phyloP scores from a whole-genome alignment of 2,329 filamentous ascomycete species.

The Clonostachys rhizophaga region DNA sequence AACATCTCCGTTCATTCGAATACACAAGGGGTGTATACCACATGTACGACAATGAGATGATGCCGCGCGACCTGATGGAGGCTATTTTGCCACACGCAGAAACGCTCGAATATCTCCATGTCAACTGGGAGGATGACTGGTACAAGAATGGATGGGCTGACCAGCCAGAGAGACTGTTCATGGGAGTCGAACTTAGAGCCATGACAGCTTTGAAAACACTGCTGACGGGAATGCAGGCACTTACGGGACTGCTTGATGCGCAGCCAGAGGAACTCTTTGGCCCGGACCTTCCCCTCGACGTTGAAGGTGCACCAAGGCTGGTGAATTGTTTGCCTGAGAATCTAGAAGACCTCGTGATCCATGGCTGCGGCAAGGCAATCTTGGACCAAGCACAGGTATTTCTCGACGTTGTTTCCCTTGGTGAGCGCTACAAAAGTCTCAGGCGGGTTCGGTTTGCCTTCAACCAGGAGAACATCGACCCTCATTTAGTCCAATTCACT shows the following conservation, averaged over 20 bases:
- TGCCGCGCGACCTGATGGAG: constrained; percentile 3
- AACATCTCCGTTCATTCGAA: neutral
- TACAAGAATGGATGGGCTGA: neutral
- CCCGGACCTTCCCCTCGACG: neutral
- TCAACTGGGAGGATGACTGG: constrained; percentile 5
- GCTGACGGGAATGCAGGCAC: neutral
- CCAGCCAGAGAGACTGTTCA: neutral
- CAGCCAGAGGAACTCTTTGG: neutral
- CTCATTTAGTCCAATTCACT: neutral
- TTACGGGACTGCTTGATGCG: neutral
- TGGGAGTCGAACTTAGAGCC: neutral
- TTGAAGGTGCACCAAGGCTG: constrained; percentile 1
- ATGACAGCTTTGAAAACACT: neutral
- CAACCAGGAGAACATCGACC: neutral
- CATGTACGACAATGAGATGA: neutral
- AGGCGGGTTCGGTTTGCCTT: neutral
- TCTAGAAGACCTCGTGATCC: constrained; percentile 5
- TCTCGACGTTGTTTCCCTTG: neutral
- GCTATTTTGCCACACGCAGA: constrained; percentile 1
- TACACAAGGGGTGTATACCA: neutral
- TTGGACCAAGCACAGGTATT: constrained; percentile 4
- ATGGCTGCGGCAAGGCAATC: constrained; percentile 3
- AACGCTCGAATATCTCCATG: constrained; percentile 5
- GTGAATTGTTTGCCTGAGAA: constrained; percentile 3
- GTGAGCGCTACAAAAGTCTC: neutral